These are phyloP conservation scores for Oidiodendron maius DNA, from an alignment of 495 filamentous ascomycete species.

Conservation along the genomic window DNA sequence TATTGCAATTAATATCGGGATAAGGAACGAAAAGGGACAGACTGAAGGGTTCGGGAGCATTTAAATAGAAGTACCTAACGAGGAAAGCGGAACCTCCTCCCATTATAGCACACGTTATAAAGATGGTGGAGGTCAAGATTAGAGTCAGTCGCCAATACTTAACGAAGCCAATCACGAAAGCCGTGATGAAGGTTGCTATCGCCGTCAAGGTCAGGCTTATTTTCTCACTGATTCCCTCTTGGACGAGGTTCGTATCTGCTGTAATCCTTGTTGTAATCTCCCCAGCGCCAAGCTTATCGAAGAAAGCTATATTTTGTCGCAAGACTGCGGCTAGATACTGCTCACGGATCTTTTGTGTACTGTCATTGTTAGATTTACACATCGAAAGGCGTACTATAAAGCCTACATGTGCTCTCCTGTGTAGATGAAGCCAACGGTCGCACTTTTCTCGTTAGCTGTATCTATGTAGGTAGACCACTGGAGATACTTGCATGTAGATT, in stretches of 20 bases:
- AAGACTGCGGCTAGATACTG: slow-evolving; percentile 78
- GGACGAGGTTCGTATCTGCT: slow-evolving; percentile 81
- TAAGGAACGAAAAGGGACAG: no score
- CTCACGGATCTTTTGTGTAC: slow-evolving; percentile 84
- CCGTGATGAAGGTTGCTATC: slow-evolving; percentile 72
- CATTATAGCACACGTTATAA: slow-evolving; percentile 68
- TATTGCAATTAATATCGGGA: no score
- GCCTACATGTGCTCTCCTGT: slow-evolving; percentile 82
- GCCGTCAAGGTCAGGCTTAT: slow-evolving; percentile 70
- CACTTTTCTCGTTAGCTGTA: no score
- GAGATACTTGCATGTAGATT: slow-evolving; percentile 70
- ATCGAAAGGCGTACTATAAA: no score
- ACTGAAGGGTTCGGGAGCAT: no score
- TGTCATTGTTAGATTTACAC: no score
- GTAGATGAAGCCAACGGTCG: slow-evolving; percentile 91
- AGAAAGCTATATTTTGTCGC: slow-evolving; percentile 87
- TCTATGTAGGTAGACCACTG: no score
- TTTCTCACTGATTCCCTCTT: slow-evolving; percentile 86
- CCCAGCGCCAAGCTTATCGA: slow-evolving; percentile 85
- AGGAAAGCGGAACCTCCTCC: slow-evolving; percentile 66
- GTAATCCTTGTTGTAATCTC: slow-evolving; percentile 93
- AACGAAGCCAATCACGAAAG: slow-evolving; percentile 84
- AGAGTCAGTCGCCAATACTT: slow-evolving; percentile 81
- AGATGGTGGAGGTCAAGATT: slow-evolving; percentile 71
- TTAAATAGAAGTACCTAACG: no score